Base-by-base conservation (phyloP, 306 rosid species). In the Spatholobus suberectus region DNA sequence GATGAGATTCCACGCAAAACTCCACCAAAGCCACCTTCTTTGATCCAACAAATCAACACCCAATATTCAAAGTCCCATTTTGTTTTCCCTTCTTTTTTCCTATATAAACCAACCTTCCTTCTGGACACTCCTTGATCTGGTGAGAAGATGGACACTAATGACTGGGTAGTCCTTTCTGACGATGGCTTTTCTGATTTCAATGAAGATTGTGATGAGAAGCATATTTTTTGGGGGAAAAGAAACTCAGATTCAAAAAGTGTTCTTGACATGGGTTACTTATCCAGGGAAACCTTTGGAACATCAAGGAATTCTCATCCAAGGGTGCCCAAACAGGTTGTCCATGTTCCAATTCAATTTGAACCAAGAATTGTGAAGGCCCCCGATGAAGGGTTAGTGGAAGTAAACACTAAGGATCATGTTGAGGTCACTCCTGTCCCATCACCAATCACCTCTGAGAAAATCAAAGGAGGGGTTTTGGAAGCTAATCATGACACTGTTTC, bases 131-230 rank as follows among this genome's bases (percentile, higher is more conserved):
- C 34, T 70, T 70, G 40, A 70, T 70, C 58, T 70, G 80, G 79
- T 17, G 43, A 61, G 55, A 18, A 69, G 41, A 89, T 91, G 98
- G 97, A 95, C 79, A 63, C 88, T 40, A 91, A 88, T 51, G 98
- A 85, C 80, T 95, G 98, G 98, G 97, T 87, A 3, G 76, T 86
- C 46, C 90, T 95, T 63, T 81, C 94, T 26, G 92, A 93, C 71
- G 92, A 87, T 79, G 87, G 88, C 2, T 84, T 80, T 75, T 81
- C 86, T 61, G 94, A 86, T 86, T 73, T 67, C 81, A 84, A 72
- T 20, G 92, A 86, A 14, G 89, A 84, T 57, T 86, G 47, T 17
- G 91, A 72, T 37, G 89, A 82, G 73, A 90, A 85, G 15, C 88
- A 75, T 34, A 67, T 78, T 21, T 47, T 78, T 59, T 51, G 49